A percentile compares a stretch with the other conserved stretches of the same genome.
Evolutionary conservation across 2,329 filamentous ascomycete species (phyloP).

Genomic region (Neoarthrinium moseri): DNA sequence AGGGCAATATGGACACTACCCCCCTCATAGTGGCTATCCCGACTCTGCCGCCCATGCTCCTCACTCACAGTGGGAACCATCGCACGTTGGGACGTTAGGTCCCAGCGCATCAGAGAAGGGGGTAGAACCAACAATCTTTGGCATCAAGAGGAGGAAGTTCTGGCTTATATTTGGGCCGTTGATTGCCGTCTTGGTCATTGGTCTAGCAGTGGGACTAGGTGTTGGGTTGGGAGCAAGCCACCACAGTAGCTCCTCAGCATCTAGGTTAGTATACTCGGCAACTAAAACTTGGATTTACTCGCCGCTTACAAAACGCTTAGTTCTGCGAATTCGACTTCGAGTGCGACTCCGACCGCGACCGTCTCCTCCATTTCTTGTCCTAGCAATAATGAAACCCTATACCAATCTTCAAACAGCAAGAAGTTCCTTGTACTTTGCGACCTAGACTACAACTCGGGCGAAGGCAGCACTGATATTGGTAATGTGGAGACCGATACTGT

Average conservation of each 20-base stretch:
- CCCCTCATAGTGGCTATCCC: not conserved
- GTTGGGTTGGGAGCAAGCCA: slow-evolving; percentile 16
- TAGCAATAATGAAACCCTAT: slow-evolving; percentile 31
- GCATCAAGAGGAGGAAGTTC: slow-evolving; percentile 19
- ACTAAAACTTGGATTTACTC: not conserved
- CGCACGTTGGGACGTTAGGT: not conserved
- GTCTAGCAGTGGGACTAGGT: slow-evolving; percentile 23
- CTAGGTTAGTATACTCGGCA: slow-evolving; percentile 2
- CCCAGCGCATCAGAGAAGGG: slow-evolving; percentile 6
- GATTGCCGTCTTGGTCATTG: slow-evolving; percentile 19
- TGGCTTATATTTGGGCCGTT: slow-evolving; percentile 24
- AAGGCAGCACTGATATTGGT: slow-evolving; percentile 28
- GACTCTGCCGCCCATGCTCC: not conserved
- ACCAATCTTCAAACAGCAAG: slow-evolving; percentile 16
- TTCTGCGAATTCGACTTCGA: slow-evolving; percentile 3
- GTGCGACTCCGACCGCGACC: slow-evolving; percentile 9
- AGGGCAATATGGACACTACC: not conserved
- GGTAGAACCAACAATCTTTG: slow-evolving; percentile 15
- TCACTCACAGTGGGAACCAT: not conserved
- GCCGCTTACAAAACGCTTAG: not conserved
- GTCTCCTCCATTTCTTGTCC: slow-evolving; percentile 25
- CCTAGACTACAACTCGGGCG: slow-evolving; percentile 30
- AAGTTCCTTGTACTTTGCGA: slow-evolving; percentile 32
- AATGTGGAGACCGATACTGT: slow-evolving; percentile 21
- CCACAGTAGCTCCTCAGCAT: not conserved